Evolutionary conservation across 495 filamentous ascomycete species (phyloP), one percentile per base, ranked within the genome.

Genomic region (Podospora didyma): DNA sequence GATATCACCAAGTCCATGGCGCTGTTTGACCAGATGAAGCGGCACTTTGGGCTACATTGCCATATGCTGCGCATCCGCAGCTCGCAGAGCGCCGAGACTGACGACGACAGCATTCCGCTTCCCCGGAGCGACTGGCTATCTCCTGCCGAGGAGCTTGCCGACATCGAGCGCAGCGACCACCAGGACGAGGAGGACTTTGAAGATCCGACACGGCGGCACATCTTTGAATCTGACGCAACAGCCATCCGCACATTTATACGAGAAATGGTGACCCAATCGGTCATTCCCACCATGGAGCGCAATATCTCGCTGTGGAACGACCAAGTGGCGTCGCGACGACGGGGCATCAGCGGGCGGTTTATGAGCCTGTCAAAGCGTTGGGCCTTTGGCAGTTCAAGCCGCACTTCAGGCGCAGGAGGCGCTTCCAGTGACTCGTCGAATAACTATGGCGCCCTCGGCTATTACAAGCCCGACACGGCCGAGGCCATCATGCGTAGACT

Each of bases 11-110:
- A 91, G 69, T 95, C 86, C 31, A 95, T 89, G 67, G 82, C 81
- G 44, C 77, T 97, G 21, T 98, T 94, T 66, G 93, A 97, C 59
- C 89, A 96, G 67, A 98, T 98, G 94, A 97, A 97, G 72, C 82
- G 92, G 23, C 90, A 96, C 69, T 93, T 97, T 62, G 94, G 94
- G 3, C 75, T 98, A 20, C 92, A 97, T 69, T 98, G 94, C 68
- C 94, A 97, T 70, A 79, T 98, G 2, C 79, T 98, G 4, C 76
- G 94, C 39, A 75, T 98, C 21, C 82, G 93, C 61, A 91, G 88
- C 62, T 86, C 85, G 53, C 87, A 89, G 62, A 94, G 91, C 71
- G 84, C 91, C 17, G 86, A 90, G 37, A 91, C 90, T 0, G 95
- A 97, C 73, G 94, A 97, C 71, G 95, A 97, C 60, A 92, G 89